These are phyloP conservation scores for Mortierella sp. DNA, from an alignment of 371 early-diverging fungal genomes.

Conservation along the genomic window DNA sequence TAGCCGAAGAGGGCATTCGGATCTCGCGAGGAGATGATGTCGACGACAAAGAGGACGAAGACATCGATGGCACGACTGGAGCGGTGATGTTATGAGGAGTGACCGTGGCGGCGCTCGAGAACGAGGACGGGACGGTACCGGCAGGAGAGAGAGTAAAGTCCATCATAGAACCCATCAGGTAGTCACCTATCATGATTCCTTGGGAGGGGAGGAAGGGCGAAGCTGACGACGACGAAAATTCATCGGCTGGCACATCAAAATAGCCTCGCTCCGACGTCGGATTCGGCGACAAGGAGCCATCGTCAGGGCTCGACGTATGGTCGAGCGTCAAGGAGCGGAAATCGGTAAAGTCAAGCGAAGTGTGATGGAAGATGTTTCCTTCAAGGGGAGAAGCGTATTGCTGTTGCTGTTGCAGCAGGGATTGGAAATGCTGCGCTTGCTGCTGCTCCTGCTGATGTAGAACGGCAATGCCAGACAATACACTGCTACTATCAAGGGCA, in stretches of 20 bases:
- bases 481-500: background rate
- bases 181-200: background rate
- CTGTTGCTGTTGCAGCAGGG: background rate
- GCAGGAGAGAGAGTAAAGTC: background rate
- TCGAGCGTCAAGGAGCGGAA: background rate
- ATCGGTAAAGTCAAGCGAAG: background rate
- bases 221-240: background rate
- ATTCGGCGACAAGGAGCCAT: background rate
- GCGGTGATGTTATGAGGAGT: background rate
- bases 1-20: background rate
- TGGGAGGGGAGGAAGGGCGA: no score
- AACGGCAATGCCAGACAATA: no score
- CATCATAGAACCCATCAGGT: background rate
- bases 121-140: background rate
- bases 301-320: background rate
- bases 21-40: background rate
- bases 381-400: background rate
- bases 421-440: background rate
- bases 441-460: background rate
- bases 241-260: background rate
- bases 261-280: constrained; percentile 2
- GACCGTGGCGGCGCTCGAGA: background rate
- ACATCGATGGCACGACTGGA: background rate
- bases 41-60: background rate
- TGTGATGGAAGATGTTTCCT: background rate